These are phyloP conservation scores for Pterocarpus santalinus DNA, from an alignment of 306 rosid species.

Conservation along the genomic window DNA sequence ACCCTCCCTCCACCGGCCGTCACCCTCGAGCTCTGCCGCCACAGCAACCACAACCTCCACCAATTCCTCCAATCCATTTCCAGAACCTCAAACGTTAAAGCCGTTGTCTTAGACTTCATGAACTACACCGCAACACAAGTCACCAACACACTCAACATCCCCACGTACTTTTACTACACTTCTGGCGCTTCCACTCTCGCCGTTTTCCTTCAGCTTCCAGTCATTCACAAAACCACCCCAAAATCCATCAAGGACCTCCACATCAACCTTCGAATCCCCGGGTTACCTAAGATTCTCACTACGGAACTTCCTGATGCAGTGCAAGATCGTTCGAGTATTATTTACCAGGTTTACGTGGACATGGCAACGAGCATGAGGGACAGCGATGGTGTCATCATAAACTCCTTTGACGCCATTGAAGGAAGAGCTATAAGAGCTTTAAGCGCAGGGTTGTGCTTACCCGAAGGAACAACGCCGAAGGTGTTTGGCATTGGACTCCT, in stretches of 20 bases:
- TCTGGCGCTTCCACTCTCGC: slow-evolving; percentile 41
- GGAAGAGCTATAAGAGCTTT: neutral
- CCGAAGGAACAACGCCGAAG: neutral
- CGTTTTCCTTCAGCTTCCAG: slow-evolving; percentile 27
- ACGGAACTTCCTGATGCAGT: neutral
- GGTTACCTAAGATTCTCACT: slow-evolving; percentile 3
- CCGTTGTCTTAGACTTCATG: no score
- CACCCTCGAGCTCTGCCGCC: slow-evolving; percentile 16
- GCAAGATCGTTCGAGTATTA: neutral
- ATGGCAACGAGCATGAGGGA: neutral
- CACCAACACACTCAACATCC: neutral
- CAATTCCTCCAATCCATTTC: slow-evolving; percentile 16
- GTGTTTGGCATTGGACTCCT: neutral
- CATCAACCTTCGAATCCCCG: slow-evolving; percentile 34
- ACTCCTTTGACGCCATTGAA: neutral
- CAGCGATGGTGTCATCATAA: neutral
- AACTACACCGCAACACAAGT: no score
- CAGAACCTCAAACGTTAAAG: neutral
- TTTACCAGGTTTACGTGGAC: neutral
- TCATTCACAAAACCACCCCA: slow-evolving; percentile 25
- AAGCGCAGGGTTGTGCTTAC: neutral
- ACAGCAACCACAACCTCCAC: slow-evolving; percentile 1
- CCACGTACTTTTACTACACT: slow-evolving; percentile 50
- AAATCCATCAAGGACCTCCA: slow-evolving; percentile 41
- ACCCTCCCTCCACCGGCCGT: neutral